A percentile compares a stretch with the other conserved stretches of the same genome.
These are phyloP conservation scores for Talaromyces islandicus DNA, from an alignment of 2,329 filamentous ascomycete genomes.

Conservation along the genomic window DNA sequence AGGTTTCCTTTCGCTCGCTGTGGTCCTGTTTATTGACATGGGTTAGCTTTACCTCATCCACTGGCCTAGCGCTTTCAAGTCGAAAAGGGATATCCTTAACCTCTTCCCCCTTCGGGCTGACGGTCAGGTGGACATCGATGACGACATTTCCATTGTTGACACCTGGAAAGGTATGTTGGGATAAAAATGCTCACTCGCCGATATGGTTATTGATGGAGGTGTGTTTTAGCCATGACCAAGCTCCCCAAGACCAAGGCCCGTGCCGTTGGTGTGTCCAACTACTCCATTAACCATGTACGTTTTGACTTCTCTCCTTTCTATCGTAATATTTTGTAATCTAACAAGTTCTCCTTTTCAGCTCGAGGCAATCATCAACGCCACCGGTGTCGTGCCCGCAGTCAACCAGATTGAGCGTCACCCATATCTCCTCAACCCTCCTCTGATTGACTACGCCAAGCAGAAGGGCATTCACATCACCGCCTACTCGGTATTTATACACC, in stretches of 20 bases:
- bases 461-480: conserved; percentile 58
- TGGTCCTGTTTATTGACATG: conserved; percentile 3
- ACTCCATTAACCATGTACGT: conserved; percentile 31
- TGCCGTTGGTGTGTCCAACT: conserved; percentile 39
- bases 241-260: conserved; percentile 37
- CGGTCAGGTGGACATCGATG: conserved; percentile 40
- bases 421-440: conserved; percentile 56
- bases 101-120: conserved; percentile 42
- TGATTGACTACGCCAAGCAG: conserved; percentile 52
- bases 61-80: conserved; percentile 40
- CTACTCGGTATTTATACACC: conserved; percentile 46
- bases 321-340: not conserved
- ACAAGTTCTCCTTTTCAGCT: conserved; percentile 28
- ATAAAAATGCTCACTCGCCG: not conserved
- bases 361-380: conserved; percentile 50
- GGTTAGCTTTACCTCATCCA: conserved; percentile 38
- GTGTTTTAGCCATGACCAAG: conserved; percentile 34
- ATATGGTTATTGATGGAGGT: not conserved
- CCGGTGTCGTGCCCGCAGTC: conserved; percentile 54
- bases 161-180: conserved; percentile 34
- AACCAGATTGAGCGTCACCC: conserved; percentile 68
- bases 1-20: conserved; percentile 25
- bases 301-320: not conserved
- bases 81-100: conserved; percentile 23
- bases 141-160: conserved; percentile 33